Base-by-base conservation (phyloP, 2,329 filamentous ascomycete genomes). In the Xylariaceae sp. region DNA sequence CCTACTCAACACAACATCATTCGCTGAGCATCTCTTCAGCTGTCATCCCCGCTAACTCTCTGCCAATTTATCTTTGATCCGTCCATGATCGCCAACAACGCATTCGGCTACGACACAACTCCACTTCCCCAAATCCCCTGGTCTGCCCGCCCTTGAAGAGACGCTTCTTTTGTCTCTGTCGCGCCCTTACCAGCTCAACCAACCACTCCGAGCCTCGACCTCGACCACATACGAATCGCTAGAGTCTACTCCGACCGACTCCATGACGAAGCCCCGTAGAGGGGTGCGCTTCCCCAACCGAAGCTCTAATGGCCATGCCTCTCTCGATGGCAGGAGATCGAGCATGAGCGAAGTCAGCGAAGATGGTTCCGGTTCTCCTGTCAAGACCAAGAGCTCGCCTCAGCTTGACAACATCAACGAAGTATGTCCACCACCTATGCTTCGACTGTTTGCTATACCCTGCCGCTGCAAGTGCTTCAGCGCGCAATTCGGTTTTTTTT, bases 341-440 rank as follows among this genome's bases (percentile, higher is more conserved):
- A 87, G 83, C 72, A 81, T 87, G 65, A 86, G 83, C 52, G 84
- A 87, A 51, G 73, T 73, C 56, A 85, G 81, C 60, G 83, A 85
- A 55, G 72, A 72, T 31, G 69, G 68, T 38, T 77, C 74, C 17
- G 63, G 31, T 11, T 62, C 60, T 32, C 60, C 59, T 13, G 22
- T 55, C 12, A 60, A 59, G 42, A 39, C 55, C 9, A 62, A 56
- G 48, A 52, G 48, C 19, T 50, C 48, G 34, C 49, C 58, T 26
- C 55, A 62, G 12, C 47, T 70, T 29, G 61, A 64, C 19, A 57
- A 64, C 42, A 67, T 70, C 38, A 54, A 55, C 39, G 69, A 73
- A 49, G 57, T 60, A 55, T n/a, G 48, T 45, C 11, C 9, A n/a
- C 19, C 54, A 61, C 64, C 43, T 12, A 54, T 24, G 15, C 17